Percentiles rank a stretch among this genome's conserved stretches.
Conservation (phyloP, 2,329 filamentous ascomycete genomes). For the Aspergillus alliaceus region DNA sequence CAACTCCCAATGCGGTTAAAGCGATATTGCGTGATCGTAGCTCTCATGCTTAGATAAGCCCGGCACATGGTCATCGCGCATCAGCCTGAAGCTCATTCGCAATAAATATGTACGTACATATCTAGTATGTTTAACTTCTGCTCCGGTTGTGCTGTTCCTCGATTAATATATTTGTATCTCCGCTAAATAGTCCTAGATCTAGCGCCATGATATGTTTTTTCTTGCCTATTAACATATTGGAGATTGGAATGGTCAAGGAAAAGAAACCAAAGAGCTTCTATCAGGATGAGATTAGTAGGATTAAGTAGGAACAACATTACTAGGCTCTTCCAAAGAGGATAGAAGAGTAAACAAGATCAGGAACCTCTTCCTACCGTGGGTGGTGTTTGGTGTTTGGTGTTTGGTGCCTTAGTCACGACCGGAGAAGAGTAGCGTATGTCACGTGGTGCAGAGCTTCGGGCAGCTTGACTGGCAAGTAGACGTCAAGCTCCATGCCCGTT, state of each 20-base stretch:
- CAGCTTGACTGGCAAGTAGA: conserved; percentile 22
- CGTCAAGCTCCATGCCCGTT: conserved; percentile 14
- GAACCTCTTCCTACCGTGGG: not conserved
- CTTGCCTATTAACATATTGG: not conserved
- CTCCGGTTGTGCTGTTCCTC: not conserved
- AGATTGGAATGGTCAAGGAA: too few species aligned
- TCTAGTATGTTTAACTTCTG: not conserved
- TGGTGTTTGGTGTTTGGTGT: not conserved
- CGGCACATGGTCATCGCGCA: not conserved
- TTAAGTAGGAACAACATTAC: not conserved
- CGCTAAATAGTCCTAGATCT: too few species aligned
- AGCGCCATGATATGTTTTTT: too few species aligned
- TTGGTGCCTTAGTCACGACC: not conserved
- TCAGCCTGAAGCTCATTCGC: not conserved
- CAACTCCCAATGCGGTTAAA: conserved; percentile 27
- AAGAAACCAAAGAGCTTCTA: not conserved
- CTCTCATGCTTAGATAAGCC: conserved; percentile 21
- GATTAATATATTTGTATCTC: too few species aligned
- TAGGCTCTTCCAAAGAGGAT: not conserved
- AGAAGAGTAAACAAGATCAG: not conserved
- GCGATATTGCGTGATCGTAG: conserved; percentile 31
- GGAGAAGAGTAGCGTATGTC: conserved; percentile 12
- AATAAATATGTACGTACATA: not conserved
- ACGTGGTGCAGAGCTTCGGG: conserved; percentile 33
- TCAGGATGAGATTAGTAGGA: too few species aligned